phyloP scores from a whole-genome alignment of 1,139 yeast species.

The Sugiyamaella japonica region DNA sequence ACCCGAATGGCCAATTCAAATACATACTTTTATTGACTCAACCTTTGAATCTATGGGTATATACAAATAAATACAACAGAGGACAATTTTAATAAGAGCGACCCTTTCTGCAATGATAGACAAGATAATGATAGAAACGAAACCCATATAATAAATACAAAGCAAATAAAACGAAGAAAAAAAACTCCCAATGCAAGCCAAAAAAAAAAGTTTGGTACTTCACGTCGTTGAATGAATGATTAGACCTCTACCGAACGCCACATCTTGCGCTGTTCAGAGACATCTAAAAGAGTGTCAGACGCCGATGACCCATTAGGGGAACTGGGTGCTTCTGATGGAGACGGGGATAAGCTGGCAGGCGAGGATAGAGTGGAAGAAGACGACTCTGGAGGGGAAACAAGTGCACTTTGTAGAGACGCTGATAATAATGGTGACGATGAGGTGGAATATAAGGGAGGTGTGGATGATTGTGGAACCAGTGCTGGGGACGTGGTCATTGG shows the following conservation, averaged over 20 bases:
- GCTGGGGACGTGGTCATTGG: slow-evolving; percentile 21
- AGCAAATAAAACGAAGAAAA: slow-evolving; percentile 2
- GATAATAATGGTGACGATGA: slow-evolving; percentile 12
- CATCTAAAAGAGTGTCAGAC: slow-evolving; percentile 16
- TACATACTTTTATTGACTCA: slow-evolving; percentile 21
- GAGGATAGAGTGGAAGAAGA: slow-evolving; percentile 13
- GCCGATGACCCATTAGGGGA: slow-evolving; percentile 11
- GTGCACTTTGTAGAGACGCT: slow-evolving; percentile 1
- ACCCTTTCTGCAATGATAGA: not conserved
- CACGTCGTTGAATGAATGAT: not conserved
- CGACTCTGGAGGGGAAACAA: slow-evolving; percentile 11
- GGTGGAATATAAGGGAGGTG: slow-evolving; percentile 9
- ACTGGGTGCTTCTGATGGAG: slow-evolving; percentile 10
- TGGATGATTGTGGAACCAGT: slow-evolving; percentile 17
- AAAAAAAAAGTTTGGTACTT: slow-evolving; percentile 3
- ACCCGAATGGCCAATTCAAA: not conserved
- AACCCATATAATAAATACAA: slow-evolving; percentile 14
- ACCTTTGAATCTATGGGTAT: slow-evolving; percentile 13
- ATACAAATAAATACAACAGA: slow-evolving; percentile 13
- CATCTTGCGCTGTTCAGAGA: slow-evolving; percentile 9
- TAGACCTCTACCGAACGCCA: slow-evolving; percentile 19
- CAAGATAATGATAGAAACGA: slow-evolving; percentile 6
- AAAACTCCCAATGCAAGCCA: slow-evolving; percentile 13
- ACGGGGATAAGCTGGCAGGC: slow-evolving; percentile 2
- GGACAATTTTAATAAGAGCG: not conserved